A percentile compares a stretch with the other conserved stretches of the same genome.
Conservation (phyloP, 768 basidiomycete species). For the Termitomyces heimii region DNA sequence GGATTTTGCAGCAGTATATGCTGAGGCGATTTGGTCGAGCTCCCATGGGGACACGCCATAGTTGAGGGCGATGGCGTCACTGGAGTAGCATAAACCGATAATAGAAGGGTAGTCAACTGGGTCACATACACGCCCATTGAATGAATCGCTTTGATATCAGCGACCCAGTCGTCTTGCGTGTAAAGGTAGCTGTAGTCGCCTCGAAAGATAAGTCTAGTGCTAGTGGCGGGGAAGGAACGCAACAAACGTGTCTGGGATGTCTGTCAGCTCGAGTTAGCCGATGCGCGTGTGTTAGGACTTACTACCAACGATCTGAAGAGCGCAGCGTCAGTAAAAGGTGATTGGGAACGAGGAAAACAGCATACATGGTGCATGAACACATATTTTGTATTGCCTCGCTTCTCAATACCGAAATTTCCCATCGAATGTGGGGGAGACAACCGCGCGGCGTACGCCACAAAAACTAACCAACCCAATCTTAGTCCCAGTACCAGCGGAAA, state of each 20-base stretch:
- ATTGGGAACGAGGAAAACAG: not conserved
- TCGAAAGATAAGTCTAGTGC: not conserved
- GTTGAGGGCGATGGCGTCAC: slow-evolving; percentile 61
- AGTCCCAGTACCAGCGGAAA: not conserved
- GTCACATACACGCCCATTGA: slow-evolving; percentile 35
- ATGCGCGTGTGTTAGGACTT: slow-evolving; percentile 13
- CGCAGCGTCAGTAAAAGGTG: not conserved
- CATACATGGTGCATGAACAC: slow-evolving; percentile 49
- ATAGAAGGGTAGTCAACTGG: not conserved
- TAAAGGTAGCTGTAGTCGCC: slow-evolving; percentile 30
- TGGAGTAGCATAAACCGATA: slow-evolving; percentile 23
- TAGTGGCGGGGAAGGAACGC: not conserved
- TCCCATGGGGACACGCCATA: slow-evolving; percentile 53
- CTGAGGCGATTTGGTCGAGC: slow-evolving; percentile 36
- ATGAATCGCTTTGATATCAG: slow-evolving; percentile 34
- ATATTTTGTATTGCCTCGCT: slow-evolving; percentile 39
- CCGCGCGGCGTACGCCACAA: not conserved
- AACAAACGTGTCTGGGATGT: slow-evolving; percentile 35
- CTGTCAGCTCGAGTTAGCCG: not conserved
- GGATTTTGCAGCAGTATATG: slow-evolving; percentile 44
- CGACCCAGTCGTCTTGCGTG: slow-evolving; percentile 31
- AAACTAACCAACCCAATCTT: not conserved
- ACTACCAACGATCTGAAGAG: slow-evolving; percentile 40
- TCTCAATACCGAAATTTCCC: slow-evolving; percentile 15
- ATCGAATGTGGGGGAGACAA: not conserved